These are phyloP conservation scores for Fusarium sp. DNA, from an alignment of 2,329 filamentous ascomycete species.

Conservation along the genomic window DNA sequence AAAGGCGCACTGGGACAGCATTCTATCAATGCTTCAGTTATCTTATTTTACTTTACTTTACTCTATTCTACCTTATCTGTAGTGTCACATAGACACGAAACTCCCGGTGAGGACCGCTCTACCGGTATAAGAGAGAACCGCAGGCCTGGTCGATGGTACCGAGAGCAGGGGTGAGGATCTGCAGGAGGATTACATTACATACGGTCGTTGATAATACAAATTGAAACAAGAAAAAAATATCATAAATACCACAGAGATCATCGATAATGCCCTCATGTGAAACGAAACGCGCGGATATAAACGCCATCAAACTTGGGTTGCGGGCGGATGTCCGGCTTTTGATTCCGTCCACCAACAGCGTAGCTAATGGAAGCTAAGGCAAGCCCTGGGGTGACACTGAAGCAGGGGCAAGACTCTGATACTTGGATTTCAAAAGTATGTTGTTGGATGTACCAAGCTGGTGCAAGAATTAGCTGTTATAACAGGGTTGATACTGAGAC, in stretches of 20 bases:
- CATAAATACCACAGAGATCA: not conserved
- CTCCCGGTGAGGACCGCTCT: constrained; percentile 33
- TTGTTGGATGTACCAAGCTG: no score
- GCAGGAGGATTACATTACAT: constrained; percentile 9
- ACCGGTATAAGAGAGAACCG: constrained; percentile 28
- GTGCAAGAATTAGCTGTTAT: no score
- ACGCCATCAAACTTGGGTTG: constrained; percentile 2
- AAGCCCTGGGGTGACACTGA: constrained; percentile 1
- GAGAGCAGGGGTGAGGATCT: constrained; percentile 15
- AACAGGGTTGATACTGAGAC: no score
- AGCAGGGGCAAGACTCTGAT: no score
- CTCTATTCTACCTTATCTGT: constrained; percentile 17
- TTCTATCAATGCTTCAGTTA: constrained; percentile 25
- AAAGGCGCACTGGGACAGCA: constrained; percentile 36
- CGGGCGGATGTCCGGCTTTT: constrained; percentile 22
- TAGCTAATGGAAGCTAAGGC: constrained; percentile 17
- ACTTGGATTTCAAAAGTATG: no score
- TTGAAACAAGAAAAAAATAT: constrained; percentile 10
- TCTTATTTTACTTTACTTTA: constrained; percentile 4
- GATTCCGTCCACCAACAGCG: constrained; percentile 19
- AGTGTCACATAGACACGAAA: constrained; percentile 34
- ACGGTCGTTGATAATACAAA: constrained; percentile 22
- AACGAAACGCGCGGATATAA: not conserved
- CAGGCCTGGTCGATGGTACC: constrained; percentile 31
- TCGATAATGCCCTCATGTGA: not conserved